Evolutionary conservation across 805 yeast species (phyloP).

Genomic region (Candida morakotiae): DNA sequence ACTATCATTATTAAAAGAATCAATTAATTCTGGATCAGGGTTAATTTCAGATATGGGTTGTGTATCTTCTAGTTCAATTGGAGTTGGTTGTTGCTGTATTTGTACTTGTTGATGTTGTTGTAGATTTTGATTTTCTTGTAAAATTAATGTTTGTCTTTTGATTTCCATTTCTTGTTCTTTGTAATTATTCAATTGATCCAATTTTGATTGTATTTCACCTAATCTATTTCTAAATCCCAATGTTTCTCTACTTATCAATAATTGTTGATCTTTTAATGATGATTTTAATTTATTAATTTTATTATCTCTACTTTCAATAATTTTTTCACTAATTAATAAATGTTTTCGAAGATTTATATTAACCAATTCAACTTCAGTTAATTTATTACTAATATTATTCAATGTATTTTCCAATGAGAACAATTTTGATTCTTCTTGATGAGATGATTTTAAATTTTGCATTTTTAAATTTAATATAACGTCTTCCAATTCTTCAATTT

Average conservation of each 20-base stretch:
- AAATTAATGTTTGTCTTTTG: conserved; percentile 1
- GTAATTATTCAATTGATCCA: conserved; percentile 8
- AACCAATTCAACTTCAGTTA: conserved; percentile 59
- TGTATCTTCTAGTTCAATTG: background rate
- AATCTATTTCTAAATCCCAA: conserved; percentile 45
- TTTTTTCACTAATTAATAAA: conserved; percentile 48
- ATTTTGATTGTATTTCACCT: conserved; percentile 8
- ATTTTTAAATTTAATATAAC: conserved; percentile 25
- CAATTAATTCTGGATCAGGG: conserved; percentile 8
- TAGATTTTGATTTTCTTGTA: conserved; percentile 4
- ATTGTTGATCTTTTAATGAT: conserved; percentile 48
- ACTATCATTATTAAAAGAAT: background rate
- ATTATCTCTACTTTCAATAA: conserved; percentile 53
- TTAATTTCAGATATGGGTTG: conserved; percentile 7
- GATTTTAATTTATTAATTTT: conserved; percentile 53
- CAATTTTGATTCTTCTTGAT: conserved; percentile 44
- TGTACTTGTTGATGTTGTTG: background rate
- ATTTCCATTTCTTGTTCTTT: conserved; percentile 7
- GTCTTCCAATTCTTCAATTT: conserved; percentile 28
- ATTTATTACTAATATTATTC: conserved; percentile 52
- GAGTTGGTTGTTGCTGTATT: conserved; percentile 1
- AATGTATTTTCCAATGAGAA: conserved; percentile 55
- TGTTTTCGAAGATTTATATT: conserved; percentile 56
- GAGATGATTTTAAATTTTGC: conserved; percentile 25
- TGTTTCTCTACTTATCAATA: conserved; percentile 37